A percentile compares a stretch with the other conserved stretches of the same genome.
Conservation (phyloP, 495 filamentous ascomycete species). For the Podospora didyma region DNA sequence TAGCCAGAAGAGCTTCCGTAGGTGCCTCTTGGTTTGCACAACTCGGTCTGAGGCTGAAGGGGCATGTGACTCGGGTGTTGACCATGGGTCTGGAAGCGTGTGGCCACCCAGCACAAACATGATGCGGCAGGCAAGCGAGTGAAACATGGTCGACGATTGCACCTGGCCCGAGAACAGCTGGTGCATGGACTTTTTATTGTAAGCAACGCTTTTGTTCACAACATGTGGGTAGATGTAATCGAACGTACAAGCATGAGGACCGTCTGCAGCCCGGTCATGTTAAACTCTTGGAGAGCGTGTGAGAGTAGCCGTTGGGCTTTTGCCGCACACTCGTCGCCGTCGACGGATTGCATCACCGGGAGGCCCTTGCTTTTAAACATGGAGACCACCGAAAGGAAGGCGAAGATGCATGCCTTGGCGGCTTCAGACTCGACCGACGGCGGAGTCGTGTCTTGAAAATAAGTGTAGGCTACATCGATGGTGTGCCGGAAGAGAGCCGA, state of each 20-base stretch:
- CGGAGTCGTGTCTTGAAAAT: not conserved
- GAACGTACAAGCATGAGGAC: conserved; percentile 42
- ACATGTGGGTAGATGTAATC: not conserved
- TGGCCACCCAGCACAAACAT: conserved; percentile 49
- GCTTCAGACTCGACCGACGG: conserved; percentile 14
- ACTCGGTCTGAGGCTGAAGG: not conserved
- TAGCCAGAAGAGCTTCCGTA: conserved; percentile 52
- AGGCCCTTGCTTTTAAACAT: conserved; percentile 19
- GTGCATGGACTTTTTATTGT: conserved; percentile 44
- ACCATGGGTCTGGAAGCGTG: conserved; percentile 13
- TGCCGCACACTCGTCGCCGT: conserved; percentile 34
- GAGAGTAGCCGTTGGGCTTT: conserved; percentile 40
- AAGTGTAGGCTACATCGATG: conserved; percentile 37
- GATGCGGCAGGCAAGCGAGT: conserved; percentile 39
- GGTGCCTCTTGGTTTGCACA: conserved; percentile 18
- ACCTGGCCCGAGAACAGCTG: conserved; percentile 45
- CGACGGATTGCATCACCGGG: conserved; percentile 16
- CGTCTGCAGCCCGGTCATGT: conserved; percentile 39
- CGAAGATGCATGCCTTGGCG: conserved; percentile 40
- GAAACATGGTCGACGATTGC: conserved; percentile 40
- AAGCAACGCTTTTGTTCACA: too few relatives aligned
- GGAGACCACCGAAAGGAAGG: conserved; percentile 39
- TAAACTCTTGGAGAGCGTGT: conserved; percentile 38
- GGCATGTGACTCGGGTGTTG: conserved; percentile 1
- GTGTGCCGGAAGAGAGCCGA: conserved; percentile 37